Evolutionary conservation across 129 eudicot species (phyloP).

Genomic region (Flaveria trinervia): DNA sequence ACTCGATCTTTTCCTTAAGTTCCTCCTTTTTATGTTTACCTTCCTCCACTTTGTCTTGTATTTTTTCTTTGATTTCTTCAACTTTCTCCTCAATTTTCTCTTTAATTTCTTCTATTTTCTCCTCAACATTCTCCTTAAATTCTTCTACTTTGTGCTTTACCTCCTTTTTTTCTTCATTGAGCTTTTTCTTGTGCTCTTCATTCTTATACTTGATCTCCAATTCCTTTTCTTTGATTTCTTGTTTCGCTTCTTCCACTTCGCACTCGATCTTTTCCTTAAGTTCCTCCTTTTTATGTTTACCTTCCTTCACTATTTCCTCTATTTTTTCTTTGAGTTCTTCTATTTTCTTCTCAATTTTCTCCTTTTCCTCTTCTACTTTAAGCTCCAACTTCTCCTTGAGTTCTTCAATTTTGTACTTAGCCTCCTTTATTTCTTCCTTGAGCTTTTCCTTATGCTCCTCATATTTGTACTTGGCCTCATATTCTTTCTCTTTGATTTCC

Average conservation of each 20-base stretch:
- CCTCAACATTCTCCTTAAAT: constrained; percentile 27
- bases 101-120: constrained; percentile 14
- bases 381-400: constrained; percentile 20
- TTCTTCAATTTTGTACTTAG: constrained; percentile 28
- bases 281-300: constrained; percentile 19
- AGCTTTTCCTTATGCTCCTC: constrained; percentile 25
- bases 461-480: constrained; percentile 7
- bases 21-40: constrained; percentile 21
- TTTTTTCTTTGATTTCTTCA: constrained; percentile 19
- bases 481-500: constrained; percentile 28
- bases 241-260: constrained; percentile 29
- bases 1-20: constrained; percentile 31
- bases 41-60: constrained; percentile 20
- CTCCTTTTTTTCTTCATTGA: constrained; percentile 25
- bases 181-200: constrained; percentile 8
- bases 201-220: constrained; percentile 20
- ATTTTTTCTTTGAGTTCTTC: constrained; percentile 21
- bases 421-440: constrained; percentile 28
- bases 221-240: constrained; percentile 25
- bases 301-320: no score
- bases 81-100: constrained; percentile 12
- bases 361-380: constrained; percentile 26
- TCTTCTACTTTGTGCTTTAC: constrained; percentile 18
- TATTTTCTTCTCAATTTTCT: constrained; percentile 22
- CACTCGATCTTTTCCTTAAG: constrained; percentile 32